Evolutionary conservation across 2,329 filamentous ascomycete genomes (phyloP), one percentile per base, ranked within the genome.

Genomic region (Leptographium procerum): DNA sequence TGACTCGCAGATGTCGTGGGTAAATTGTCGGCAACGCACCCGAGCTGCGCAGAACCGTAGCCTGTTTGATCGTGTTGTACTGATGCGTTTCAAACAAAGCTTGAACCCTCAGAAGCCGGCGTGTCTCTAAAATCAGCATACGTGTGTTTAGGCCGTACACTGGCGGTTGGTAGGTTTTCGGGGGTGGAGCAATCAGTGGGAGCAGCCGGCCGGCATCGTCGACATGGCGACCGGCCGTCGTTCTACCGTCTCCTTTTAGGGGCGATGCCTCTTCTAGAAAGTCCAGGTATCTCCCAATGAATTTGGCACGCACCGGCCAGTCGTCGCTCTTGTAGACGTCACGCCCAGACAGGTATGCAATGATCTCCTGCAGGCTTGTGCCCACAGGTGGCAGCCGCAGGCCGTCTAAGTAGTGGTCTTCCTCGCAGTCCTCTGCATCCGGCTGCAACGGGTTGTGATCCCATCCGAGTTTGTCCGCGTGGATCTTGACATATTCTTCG

Each of bases 321-420:
- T 69, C 62, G 1, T 69, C 51, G 59, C 71, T 72, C 19, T 74
- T 71, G 58, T 75, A 71, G 7, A 67, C 64, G 61, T 82, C 77
- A 61, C 78, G 73, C 33, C 80, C 76, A 4, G 72, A 65, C 26
- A 83, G 73, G 61, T 79, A 83, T 61, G 73, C 75, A 45, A 65
- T 61, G n/a, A 67, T 59, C 43, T 69, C 66, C 45, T 65, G 34
- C 33, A 75, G 66, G 3, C 69, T 69, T 31, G 64, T 58, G 34
- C 66, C 66, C 8, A 71, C 57, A 1, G 69, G 67, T 28, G 71
- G 71, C 57, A 72, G 70, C 1, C 60, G 61, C 40, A 51, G 47
- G 47, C 59, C 61, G 40, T 43, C 26, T 36, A 57, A 63, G 28
- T 16, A 5, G 34, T 63, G 61, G 43, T 33, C n/a, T 28, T 45